Conservation (phyloP, 768 basidiomycete genomes). For the Cyclocybe aegerita region DNA sequence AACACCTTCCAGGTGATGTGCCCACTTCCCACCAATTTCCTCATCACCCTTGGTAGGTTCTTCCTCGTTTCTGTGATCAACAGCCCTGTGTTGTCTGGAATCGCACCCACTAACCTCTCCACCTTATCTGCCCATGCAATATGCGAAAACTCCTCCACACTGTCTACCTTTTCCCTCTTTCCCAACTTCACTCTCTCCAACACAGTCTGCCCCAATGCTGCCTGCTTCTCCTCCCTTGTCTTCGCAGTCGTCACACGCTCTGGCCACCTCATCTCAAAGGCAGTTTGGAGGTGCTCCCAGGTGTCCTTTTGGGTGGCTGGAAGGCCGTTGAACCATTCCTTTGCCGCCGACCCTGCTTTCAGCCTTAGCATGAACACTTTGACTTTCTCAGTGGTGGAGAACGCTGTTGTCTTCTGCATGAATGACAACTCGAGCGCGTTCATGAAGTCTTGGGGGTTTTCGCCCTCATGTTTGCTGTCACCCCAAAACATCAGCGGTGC, state of each 20-base stretch:
- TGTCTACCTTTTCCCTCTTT: constrained; percentile 12
- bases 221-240: constrained; percentile 10
- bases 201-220: constrained; percentile 4
- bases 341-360: constrained; percentile 8
- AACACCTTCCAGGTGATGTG: constrained; percentile 13
- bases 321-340: constrained; percentile 15
- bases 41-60: constrained; percentile 7
- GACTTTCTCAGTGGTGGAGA: constrained; percentile 11
- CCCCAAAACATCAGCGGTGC: neutral
- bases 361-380: constrained; percentile 4
- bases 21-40: neutral
- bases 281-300: constrained; percentile 6
- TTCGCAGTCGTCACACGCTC: constrained; percentile 8
- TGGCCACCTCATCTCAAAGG: constrained; percentile 19
- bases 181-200: constrained; percentile 13
- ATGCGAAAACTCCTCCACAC: constrained; percentile 18
- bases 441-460: constrained; percentile 20
- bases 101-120: constrained; percentile 8
- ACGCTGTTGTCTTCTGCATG: neutral
- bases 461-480: neutral
- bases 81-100: constrained; percentile 13
- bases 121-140: constrained; percentile 23
- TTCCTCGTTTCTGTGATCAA: constrained; percentile 9
- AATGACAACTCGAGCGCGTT: constrained; percentile 11
- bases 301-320: constrained; percentile 1